These are phyloP conservation scores for Mucor saturninus DNA, from an alignment of 371 early-diverging fungal species.

Conservation along the genomic window DNA sequence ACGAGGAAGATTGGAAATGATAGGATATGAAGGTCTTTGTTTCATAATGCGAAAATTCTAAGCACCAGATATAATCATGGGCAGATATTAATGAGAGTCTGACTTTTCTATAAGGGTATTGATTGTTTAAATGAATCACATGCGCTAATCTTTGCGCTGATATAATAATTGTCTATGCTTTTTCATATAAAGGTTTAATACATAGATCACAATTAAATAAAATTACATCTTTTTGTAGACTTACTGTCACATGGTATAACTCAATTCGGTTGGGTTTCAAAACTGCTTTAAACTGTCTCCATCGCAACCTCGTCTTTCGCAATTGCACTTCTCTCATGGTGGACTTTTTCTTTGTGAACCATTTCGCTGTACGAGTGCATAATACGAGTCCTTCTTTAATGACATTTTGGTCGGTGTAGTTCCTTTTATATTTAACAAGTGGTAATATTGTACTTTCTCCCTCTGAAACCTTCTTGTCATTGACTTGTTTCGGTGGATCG, in stretches of 20 bases:
- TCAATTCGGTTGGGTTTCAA: conserved; percentile 23
- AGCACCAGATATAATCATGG: conserved; percentile 19
- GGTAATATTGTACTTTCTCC: background rate
- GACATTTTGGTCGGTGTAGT: background rate
- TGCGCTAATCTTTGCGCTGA: conserved; percentile 21
- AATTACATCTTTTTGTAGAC: background rate
- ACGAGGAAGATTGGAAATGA: conserved; percentile 21
- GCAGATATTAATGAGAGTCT: conserved; percentile 16
- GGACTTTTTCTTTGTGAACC: conserved; percentile 18
- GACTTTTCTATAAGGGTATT: conserved; percentile 16
- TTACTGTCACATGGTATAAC: conserved; percentile 30
- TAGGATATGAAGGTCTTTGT: conserved; percentile 13
- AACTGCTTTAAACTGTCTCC: conserved; percentile 27
- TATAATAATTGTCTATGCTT: conserved; percentile 16
- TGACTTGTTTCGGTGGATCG: no score
- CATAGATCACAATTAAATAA: no score
- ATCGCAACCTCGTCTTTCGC: conserved; percentile 25
- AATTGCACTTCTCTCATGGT: conserved; percentile 17
- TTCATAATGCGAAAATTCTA: conserved; percentile 17
- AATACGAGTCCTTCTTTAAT: conserved; percentile 23
- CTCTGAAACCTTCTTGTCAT: no score
- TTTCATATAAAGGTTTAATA: background rate
- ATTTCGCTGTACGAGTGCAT: conserved; percentile 23
- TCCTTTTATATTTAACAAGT: background rate
- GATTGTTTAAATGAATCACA: conserved; percentile 18